Conservation (phyloP, 257 asterid genomes). For the Solanum okadae region DNA sequence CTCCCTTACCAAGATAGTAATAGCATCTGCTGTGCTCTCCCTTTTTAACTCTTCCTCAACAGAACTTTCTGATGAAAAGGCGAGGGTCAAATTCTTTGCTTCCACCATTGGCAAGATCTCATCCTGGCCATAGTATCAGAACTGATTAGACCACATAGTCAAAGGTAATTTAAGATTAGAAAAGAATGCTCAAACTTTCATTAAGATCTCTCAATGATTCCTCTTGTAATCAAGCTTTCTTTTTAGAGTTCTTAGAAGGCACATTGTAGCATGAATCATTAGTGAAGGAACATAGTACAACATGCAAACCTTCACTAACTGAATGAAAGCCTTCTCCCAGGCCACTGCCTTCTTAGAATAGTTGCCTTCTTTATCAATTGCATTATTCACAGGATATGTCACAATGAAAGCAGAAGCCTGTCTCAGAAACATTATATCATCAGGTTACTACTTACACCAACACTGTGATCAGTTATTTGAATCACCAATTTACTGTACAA, state of each 20-base stretch:
- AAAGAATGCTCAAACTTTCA: neutral
- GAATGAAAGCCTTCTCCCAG: constrained; percentile 97
- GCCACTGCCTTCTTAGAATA: constrained; percentile 72
- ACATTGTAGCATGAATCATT: neutral
- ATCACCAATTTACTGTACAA: neutral
- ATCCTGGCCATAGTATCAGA: constrained; percentile 38
- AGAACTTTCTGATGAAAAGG: constrained; percentile 95
- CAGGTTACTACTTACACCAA: constrained; percentile 2
- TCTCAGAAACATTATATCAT: constrained; percentile 7
- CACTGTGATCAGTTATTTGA: neutral
- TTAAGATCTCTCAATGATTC: neutral
- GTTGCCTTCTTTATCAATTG: constrained; percentile 65
- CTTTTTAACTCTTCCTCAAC: constrained; percentile 94
- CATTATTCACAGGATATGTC: constrained; percentile 95
- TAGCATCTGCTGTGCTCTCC: constrained; percentile 97
- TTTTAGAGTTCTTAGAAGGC: neutral
- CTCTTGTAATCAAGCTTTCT: neutral
- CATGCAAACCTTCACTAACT: constrained; percentile 68
- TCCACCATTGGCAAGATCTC: constrained; percentile 81
- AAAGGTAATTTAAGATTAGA: neutral
- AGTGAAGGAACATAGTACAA: constrained; percentile 2
- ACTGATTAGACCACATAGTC: neutral
- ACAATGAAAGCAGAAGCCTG: constrained; percentile 96
- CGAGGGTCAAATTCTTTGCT: constrained; percentile 63
- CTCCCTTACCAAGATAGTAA: constrained; percentile 72